A percentile compares a stretch with the other conserved stretches of the same genome.
Evolutionary conservation across 805 yeast genomes (phyloP).

Genomic region (Suhomyces emberorum): DNA sequence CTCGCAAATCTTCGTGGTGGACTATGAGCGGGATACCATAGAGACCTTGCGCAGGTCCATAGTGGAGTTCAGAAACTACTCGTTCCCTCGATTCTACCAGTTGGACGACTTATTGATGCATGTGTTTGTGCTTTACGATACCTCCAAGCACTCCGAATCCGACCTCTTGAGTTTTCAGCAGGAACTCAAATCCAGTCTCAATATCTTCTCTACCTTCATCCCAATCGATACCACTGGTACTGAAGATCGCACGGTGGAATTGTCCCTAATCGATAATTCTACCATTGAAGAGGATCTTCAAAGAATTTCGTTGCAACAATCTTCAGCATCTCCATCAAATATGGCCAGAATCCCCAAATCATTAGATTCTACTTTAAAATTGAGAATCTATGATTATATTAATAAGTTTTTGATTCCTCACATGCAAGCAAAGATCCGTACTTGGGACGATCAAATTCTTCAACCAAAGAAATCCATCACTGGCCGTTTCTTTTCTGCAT

Average conservation of each 20-base stretch:
- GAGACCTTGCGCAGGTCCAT: conserved; percentile 58
- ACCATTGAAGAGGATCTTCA: conserved; percentile 52
- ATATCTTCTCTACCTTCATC: conserved; percentile 24
- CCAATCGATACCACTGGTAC: conserved; percentile 13
- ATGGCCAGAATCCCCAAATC: conserved; percentile 27
- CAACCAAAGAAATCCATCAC: conserved; percentile 75
- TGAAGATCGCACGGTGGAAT: conserved; percentile 1
- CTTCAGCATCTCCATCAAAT: conserved; percentile 10
- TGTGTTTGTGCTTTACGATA: conserved; percentile 30
- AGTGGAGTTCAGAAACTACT: conserved; percentile 47
- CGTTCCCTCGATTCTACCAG: conserved; percentile 63
- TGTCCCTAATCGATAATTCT: conserved; percentile 26
- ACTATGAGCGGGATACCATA: conserved; percentile 47
- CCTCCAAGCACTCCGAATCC: conserved; percentile 17
- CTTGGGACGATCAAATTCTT: conserved; percentile 83
- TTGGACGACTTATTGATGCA: conserved; percentile 55
- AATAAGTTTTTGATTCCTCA: conserved; percentile 63
- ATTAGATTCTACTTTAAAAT: conserved; percentile 39
- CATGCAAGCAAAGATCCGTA: conserved; percentile 76
- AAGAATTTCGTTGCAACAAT: conserved; percentile 24
- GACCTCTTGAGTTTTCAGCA: conserved; percentile 32
- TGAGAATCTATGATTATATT: conserved; percentile 46
- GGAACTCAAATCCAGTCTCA: conserved; percentile 22
- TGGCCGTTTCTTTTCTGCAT: conserved; percentile 66
- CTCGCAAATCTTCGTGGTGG: conserved; percentile 64